Evolutionary conservation across 345 rosid genomes (phyloP).

Genomic region (Camelina hispida): DNA sequence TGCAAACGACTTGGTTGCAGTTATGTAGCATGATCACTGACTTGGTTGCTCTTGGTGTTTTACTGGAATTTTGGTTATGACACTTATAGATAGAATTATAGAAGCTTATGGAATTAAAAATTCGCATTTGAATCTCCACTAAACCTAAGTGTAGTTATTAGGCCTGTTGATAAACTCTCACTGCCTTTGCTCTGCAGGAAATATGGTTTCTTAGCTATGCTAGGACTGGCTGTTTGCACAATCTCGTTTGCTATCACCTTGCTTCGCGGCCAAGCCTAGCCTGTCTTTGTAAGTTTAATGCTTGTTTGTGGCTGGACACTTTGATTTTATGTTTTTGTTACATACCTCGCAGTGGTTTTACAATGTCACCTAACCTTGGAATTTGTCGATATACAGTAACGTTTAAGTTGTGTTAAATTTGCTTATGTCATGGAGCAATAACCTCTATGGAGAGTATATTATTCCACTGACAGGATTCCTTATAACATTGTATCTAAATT

Average conservation of each 20-base stretch:
- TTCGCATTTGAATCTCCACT: not conserved
- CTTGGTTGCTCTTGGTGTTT: not conserved
- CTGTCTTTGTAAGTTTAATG: not conserved
- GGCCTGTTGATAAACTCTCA: not conserved
- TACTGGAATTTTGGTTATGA: not conserved
- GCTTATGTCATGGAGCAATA: too few species aligned
- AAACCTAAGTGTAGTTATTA: not conserved
- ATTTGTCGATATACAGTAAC: too few species aligned
- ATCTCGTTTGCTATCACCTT: slow-evolving; percentile 69
- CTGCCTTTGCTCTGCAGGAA: slow-evolving; percentile 53
- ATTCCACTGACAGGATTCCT: too few species aligned
- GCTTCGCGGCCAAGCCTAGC: slow-evolving; percentile 43
- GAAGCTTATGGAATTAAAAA: not conserved
- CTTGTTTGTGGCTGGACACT: not conserved
- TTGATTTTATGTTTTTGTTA: too few species aligned
- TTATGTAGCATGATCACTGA: not conserved
- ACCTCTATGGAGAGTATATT: too few species aligned
- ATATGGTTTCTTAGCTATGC: slow-evolving; percentile 60
- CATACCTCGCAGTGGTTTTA: too few species aligned
- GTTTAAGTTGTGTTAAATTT: too few species aligned
- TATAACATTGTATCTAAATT: too few species aligned
- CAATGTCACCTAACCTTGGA: too few species aligned
- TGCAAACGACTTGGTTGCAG: not conserved
- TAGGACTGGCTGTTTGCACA: slow-evolving; percentile 67
- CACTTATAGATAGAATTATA: not conserved